These are phyloP conservation scores for Candida ortonii DNA, from an alignment of 805 yeast genomes.

Conservation along the genomic window DNA sequence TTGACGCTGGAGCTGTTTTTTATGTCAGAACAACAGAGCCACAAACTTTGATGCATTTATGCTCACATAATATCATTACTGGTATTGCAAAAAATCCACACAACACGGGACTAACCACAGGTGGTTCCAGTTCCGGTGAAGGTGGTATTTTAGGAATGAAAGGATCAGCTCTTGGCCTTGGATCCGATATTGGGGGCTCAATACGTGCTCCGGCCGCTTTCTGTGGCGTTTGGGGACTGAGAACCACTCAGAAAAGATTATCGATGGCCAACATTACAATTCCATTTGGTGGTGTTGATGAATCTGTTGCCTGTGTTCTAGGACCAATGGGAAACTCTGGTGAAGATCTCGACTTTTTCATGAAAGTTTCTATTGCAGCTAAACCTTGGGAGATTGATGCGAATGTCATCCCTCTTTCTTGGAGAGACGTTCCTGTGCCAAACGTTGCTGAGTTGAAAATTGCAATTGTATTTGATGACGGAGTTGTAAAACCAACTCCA, in stretches of 20 bases:
- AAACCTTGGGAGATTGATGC: slow-evolving; percentile 59
- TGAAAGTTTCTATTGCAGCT: slow-evolving; percentile 43
- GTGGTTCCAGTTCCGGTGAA: slow-evolving; percentile 57
- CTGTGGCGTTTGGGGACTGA: slow-evolving; percentile 47
- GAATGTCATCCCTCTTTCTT: slow-evolving; percentile 45
- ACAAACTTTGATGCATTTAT: slow-evolving; percentile 53
- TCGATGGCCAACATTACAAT: slow-evolving; percentile 39
- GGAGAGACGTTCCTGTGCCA: slow-evolving; percentile 41
- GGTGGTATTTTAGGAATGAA: slow-evolving; percentile 45
- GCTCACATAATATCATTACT: slow-evolving; percentile 52
- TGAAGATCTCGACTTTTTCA: slow-evolving; percentile 47
- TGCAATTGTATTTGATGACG: slow-evolving; percentile 48
- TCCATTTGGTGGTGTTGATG: slow-evolving; percentile 42
- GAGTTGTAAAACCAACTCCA: slow-evolving; percentile 50
- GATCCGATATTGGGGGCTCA: slow-evolving; percentile 56
- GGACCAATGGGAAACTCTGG: slow-evolving; percentile 48
- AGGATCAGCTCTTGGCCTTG: slow-evolving; percentile 42
- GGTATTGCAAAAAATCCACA: slow-evolving; percentile 51
- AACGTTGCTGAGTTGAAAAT: slow-evolving; percentile 37
- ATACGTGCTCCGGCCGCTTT: slow-evolving; percentile 55
- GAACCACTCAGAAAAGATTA: slow-evolving; percentile 50
- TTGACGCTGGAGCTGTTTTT: slow-evolving; percentile 54
- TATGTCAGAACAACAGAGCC: slow-evolving; percentile 58
- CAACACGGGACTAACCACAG: slow-evolving; percentile 43
- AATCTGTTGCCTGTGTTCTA: slow-evolving; percentile 42